A percentile compares a stretch with the other conserved stretches of the same genome.
phyloP scores from a whole-genome alignment of 2,329 filamentous ascomycete genomes.

The Cercospora zeae-maydis region DNA sequence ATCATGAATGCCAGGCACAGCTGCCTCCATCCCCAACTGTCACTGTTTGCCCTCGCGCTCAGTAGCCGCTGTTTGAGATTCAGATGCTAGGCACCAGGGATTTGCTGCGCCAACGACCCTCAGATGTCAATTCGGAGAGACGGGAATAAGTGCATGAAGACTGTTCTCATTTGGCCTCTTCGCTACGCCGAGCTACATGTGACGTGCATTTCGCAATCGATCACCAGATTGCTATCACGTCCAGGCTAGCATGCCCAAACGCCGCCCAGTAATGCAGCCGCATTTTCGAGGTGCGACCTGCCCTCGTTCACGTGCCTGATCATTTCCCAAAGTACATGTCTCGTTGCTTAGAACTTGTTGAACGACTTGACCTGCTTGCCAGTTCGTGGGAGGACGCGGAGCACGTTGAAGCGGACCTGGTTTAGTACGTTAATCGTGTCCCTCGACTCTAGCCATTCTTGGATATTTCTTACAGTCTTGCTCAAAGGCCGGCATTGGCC shows the following conservation, averaged over 20 bases:
- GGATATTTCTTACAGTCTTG: slow-evolving; percentile 82
- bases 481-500: slow-evolving; percentile 98
- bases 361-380: slow-evolving; percentile 98
- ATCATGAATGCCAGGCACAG: not conserved
- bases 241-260: slow-evolving; percentile 24
- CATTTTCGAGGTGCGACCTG: slow-evolving; percentile 15
- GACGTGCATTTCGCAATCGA: slow-evolving; percentile 9
- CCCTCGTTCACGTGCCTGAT: slow-evolving; percentile 14
- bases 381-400: slow-evolving; percentile 95
- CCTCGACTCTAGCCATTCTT: slow-evolving; percentile 4
- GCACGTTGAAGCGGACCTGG: slow-evolving; percentile 98
- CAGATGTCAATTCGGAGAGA: not conserved
- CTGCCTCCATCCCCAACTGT: not conserved
- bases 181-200: slow-evolving; percentile 27
- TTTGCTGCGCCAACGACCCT: not conserved
- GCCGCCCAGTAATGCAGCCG: slow-evolving; percentile 27
- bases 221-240: slow-evolving; percentile 14
- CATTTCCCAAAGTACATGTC: slow-evolving; percentile 21
- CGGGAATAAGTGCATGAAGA: slow-evolving; percentile 25
- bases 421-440: slow-evolving; percentile 21
- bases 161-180: slow-evolving; percentile 26
- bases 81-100: not conserved
- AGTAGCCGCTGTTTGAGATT: not conserved
- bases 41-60: not conserved
- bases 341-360: slow-evolving; percentile 79